Conservation (phyloP, 306 rosid species). For the Inga oerstediana region DNA sequence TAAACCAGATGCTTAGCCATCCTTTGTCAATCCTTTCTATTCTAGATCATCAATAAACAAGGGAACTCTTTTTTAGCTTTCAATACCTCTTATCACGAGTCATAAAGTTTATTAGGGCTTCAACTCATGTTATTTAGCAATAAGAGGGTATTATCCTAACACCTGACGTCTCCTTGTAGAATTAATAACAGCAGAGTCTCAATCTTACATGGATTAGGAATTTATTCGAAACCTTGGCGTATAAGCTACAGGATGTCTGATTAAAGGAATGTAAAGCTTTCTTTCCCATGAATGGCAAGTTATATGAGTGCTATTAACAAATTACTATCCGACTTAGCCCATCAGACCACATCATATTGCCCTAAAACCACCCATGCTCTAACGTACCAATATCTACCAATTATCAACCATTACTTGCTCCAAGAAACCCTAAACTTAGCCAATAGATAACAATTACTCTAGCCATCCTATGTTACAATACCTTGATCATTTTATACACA, state of each 20-base stretch:
- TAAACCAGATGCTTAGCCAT: background rate
- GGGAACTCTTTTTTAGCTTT: background rate
- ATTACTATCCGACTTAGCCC: conserved; percentile 4
- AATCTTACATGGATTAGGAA: background rate
- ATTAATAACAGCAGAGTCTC: background rate
- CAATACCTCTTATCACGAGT: background rate
- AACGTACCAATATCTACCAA: conserved; percentile 9
- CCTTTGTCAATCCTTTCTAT: background rate
- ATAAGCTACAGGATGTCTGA: background rate
- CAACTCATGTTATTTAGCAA: background rate
- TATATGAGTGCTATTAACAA: conserved; percentile 2
- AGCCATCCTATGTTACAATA: conserved; percentile 33
- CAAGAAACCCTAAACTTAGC: conserved; percentile 6
- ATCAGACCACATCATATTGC: conserved; percentile 4
- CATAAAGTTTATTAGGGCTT: background rate
- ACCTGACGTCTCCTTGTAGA: background rate
- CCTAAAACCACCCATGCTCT: conserved; percentile 20
- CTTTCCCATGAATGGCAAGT: conserved; percentile 6
- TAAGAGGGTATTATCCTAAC: background rate
- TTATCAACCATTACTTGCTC: conserved; percentile 14
- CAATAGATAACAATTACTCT: conserved; percentile 20
- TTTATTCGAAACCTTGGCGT: background rate
- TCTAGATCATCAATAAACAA: background rate
- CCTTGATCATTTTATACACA: conserved; percentile 98
- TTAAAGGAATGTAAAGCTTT: background rate